Percentiles rank a stretch among this genome's conserved stretches.
phyloP scores from a whole-genome alignment of 1,284 basidiomycete genomes.

The Malassezia nana region DNA sequence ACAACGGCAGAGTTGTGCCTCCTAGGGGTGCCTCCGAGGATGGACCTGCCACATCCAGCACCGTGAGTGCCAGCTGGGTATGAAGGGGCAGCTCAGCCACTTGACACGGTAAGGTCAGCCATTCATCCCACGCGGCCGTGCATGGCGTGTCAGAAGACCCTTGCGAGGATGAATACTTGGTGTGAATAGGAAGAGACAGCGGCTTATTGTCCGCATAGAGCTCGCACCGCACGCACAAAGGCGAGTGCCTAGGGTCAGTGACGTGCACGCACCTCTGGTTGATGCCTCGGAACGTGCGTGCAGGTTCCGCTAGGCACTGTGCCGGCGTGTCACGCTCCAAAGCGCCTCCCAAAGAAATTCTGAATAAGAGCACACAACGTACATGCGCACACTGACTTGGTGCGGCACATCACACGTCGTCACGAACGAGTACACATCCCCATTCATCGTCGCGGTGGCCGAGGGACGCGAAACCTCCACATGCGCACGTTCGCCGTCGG shows the following conservation, averaged over 20 bases:
- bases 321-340: slow-evolving; percentile 22
- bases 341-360: slow-evolving; percentile 30
- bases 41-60: slow-evolving; percentile 71
- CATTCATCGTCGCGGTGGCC: slow-evolving; percentile 22
- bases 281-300: background rate
- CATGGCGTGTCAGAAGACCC: background rate
- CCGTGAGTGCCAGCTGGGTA: slow-evolving; percentile 81
- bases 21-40: slow-evolving; percentile 63
- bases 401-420: slow-evolving; percentile 31
- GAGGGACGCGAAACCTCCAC: slow-evolving; percentile 5
- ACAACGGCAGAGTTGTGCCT: slow-evolving; percentile 77
- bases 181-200: slow-evolving; percentile 76
- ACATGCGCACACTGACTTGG: slow-evolving; percentile 29
- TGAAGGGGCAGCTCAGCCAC: slow-evolving; percentile 80
- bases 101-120: slow-evolving; percentile 76
- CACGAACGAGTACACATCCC: slow-evolving; percentile 42
- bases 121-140: slow-evolving; percentile 80
- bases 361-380: background rate
- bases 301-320: slow-evolving; percentile 11
- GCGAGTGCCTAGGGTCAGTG: slow-evolving; percentile 54
- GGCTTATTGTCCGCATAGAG: slow-evolving; percentile 86
- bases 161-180: slow-evolving; percentile 61
- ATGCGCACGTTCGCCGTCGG: slow-evolving; percentile 7
- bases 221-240: slow-evolving; percentile 83
- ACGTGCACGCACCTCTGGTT: background rate